Evolutionary conservation across 176 grass and related monocot species (phyloP), one percentile per base, ranked within the genome.

Genomic region (Raddia distichophylla): DNA sequence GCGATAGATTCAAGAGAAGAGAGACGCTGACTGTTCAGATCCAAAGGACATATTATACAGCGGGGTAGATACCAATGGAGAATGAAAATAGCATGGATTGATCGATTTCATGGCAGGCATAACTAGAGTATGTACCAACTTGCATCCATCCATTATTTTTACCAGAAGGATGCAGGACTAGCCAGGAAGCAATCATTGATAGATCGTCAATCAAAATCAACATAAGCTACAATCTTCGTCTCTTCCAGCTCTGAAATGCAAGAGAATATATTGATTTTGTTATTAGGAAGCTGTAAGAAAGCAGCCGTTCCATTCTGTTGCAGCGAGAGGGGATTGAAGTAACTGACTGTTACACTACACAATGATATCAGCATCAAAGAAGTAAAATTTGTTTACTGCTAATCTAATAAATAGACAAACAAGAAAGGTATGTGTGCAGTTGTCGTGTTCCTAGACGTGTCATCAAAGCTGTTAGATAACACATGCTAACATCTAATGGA

Each of bases 11-110:
- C 83, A 82, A 82, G 87, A 77, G 33, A 33, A 40, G 65, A 64
- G 42, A 81, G 87, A 78, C 19, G 33, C 43, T 17, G 87, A 82
- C 73, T 73, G 72, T 82, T 77, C 14, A 60, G 77, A 89, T 89
- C 82, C 87, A 89, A 85, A 76, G 72, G 71, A 51, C 77, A 85
- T 82, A 76, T 52, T 85, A 64, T 89, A 85, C 77, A 81, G 5
- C 6, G 64, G 87, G 71, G 77, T 46, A 76, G 77, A 80, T 85
- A 80, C 71, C 82, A 44, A 89, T 37, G 72, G 22, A 32, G n/a
- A 89, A 76, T 47, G 18, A 58, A 61, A 27, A 15, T 12, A 61
- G 33, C 22, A 72, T 13, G 54, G 53, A 48, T 64, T 85, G 57
- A 56, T 71, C 66, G 18, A 79, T 69, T 73, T 69, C 63, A 75